Conservation (phyloP, 2,329 filamentous ascomycete genomes). For the Cercospora janseana region DNA sequence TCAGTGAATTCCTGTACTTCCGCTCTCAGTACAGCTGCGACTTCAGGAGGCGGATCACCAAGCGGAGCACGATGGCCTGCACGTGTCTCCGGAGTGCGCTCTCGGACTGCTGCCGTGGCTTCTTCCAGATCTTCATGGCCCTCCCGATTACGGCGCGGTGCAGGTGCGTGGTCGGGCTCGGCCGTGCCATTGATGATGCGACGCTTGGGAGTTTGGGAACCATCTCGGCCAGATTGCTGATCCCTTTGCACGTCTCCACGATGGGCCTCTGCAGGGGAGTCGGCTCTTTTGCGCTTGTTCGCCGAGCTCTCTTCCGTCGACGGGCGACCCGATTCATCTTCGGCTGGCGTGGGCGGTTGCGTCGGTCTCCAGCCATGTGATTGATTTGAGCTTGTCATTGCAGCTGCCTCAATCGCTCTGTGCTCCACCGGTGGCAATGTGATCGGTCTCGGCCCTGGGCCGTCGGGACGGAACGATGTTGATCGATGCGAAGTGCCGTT, state of each 20-base stretch:
- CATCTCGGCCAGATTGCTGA: background rate
- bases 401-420: constrained; percentile 5
- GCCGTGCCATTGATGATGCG: constrained; percentile 12
- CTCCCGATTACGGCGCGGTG: background rate
- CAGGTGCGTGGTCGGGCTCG: background rate
- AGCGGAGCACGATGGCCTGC: constrained; percentile 18
- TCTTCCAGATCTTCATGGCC: constrained; percentile 8
- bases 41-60: constrained; percentile 28
- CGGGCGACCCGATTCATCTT: constrained; percentile 3
- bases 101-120: background rate
- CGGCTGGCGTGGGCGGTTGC: constrained; percentile 6
- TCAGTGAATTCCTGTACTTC: constrained; percentile 45
- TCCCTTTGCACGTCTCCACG: constrained; percentile 9
- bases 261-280: constrained; percentile 15
- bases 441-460: constrained; percentile 9
- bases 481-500: constrained; percentile 25
- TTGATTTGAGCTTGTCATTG: constrained; percentile 14
- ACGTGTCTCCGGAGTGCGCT: background rate
- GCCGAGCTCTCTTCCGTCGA: background rate
- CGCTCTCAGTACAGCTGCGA: constrained; percentile 48
- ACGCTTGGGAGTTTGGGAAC: constrained; percentile 27
- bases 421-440: constrained; percentile 14
- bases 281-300: constrained; percentile 31
- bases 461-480: constrained; percentile 24
- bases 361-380: constrained; percentile 28